Evolutionary conservation across 768 basidiomycete species (phyloP).

Genomic region (Podaxis sp.): DNA sequence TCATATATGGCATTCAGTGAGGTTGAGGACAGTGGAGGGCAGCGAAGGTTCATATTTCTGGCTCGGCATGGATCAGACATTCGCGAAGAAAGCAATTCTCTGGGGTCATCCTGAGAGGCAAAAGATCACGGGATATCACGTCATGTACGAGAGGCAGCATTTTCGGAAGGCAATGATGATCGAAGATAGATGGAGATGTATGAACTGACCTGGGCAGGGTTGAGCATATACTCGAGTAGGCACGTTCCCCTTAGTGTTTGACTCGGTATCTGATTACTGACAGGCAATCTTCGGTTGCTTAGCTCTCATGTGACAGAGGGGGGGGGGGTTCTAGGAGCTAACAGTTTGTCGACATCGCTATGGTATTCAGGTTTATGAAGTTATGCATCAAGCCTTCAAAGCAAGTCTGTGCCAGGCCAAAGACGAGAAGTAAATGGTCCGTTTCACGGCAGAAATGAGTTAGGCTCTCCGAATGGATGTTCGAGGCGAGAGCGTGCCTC

Average conservation of each 20-base stretch:
- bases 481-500: constrained; percentile 33
- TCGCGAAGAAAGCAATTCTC: constrained; percentile 19
- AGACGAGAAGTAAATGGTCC: constrained; percentile 62
- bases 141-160: neutral
- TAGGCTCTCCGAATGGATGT: neutral
- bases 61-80: neutral
- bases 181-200: neutral
- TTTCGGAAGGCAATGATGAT: neutral
- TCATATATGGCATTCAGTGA: neutral
- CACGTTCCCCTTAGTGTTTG: neutral
- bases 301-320: too few relatives aligned
- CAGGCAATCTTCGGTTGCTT: too few relatives aligned
- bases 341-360: too few relatives aligned
- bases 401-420: constrained; percentile 75
- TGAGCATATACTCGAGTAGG: neutral
- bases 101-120: neutral
- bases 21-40: neutral
- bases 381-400: constrained; percentile 87
- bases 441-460: neutral
- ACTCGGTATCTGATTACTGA: too few relatives aligned
- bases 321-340: too few relatives aligned
- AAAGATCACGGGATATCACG: neutral
- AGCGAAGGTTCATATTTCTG: neutral
- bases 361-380: too few relatives aligned
- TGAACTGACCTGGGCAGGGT: neutral